Base-by-base conservation (phyloP, 2,329 filamentous ascomycete species). In the Zasmidium angulare region DNA sequence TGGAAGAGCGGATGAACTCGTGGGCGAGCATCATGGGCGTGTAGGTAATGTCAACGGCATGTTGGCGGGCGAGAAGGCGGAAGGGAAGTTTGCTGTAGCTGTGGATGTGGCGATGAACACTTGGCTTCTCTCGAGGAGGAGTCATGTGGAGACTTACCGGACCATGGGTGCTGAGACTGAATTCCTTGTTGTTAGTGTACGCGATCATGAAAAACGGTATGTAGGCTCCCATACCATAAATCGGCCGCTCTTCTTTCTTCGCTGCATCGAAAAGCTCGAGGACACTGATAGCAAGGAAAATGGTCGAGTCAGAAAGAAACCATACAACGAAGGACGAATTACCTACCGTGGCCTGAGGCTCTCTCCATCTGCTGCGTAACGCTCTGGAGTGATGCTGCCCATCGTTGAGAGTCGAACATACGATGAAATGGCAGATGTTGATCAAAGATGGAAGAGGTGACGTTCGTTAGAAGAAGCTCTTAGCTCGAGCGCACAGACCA, bases 121-220 rank as follows among this genome's bases (percentile, higher is more conserved):
- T 24, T 14, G 43, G 20, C 10, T 31, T 14, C 14, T 26, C 12
- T 14, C 10, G n/a, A 2, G 23, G 6, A 14, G 19, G 36, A 17
- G 14, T 29, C 2, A 9, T 22, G 22, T 21, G 14, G 19, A 11
- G 22, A 31, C 62, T 69, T 86, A 88, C 62, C 86, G 79, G 56
- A 89, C 86, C 86, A 89, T 89, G n/a, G 86, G 86, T 14, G 86
- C 86, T 49, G 81, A 84, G 20, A 85, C 72, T 74, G 26, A n/a
- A n/a, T n/a, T 17, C n/a, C 19, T 48, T 2, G 31, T 29, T 17
- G 48, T 21, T 46, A 29, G 20, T 11, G 4, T 29, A 11, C 26
- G 26, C 26, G 11, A 6, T 29, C 11, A n/a, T n/a, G 26, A 29
- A 11, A 31, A 31, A 50, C 19, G 4, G 10, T 48, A 26, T 7